Evolutionary conservation across 2,329 filamentous ascomycete genomes (phyloP).

Genomic region (Penicillium sp.): DNA sequence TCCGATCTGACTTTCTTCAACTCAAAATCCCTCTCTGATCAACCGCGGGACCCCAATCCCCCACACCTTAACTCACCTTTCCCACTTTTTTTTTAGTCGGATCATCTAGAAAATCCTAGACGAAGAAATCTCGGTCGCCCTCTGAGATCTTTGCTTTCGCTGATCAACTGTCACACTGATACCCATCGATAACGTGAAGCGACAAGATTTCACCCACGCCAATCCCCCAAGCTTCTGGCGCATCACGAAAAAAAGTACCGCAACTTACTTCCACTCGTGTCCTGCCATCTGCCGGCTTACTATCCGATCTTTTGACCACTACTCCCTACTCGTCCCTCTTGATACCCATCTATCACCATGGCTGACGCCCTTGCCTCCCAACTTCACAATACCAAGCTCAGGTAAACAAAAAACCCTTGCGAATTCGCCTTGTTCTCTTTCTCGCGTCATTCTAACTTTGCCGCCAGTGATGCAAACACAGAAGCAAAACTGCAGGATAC

Average conservation of each 20-base stretch:
- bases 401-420: slow-evolving; percentile 29
- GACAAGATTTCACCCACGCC: background rate
- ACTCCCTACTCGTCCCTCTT: background rate
- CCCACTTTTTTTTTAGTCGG: background rate
- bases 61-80: background rate
- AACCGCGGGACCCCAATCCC: background rate
- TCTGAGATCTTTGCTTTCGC: too few relatives aligned
- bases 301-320: background rate
- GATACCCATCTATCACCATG: slow-evolving; percentile 33
- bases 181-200: background rate
- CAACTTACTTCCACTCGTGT: background rate
- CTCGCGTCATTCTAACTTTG: slow-evolving; percentile 10
- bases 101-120: background rate
- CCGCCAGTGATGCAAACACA: slow-evolving; percentile 38
- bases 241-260: background rate
- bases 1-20: slow-evolving; percentile 1
- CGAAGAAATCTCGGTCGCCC: background rate
- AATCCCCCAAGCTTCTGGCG: background rate
- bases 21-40: slow-evolving; percentile 3
- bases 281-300: background rate
- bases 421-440: background rate
- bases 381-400: slow-evolving; percentile 45
- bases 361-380: slow-evolving; percentile 47
- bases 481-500: slow-evolving; percentile 47
- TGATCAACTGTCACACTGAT: background rate